Conservation (phyloP, 805 yeast species). For the Metschnikowia kunwiensis region DNA sequence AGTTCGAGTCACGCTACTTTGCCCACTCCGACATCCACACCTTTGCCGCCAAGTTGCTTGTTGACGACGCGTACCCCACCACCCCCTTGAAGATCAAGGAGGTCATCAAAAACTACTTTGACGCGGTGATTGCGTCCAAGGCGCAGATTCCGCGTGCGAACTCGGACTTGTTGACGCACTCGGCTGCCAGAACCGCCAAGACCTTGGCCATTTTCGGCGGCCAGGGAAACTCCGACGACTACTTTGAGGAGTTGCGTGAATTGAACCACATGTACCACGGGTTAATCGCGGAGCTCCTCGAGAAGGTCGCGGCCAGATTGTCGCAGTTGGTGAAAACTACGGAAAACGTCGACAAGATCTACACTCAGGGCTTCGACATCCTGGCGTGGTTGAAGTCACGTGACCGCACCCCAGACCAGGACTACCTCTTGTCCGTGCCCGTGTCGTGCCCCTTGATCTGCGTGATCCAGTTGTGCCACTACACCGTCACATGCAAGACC, state of each 20-base stretch:
- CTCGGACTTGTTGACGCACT: conserved; percentile 59
- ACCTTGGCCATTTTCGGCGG: conserved; percentile 94
- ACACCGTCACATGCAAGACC: conserved; percentile 79
- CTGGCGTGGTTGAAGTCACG: conserved; percentile 83
- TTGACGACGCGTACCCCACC: conserved; percentile 57
- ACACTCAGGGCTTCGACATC: conserved; percentile 90
- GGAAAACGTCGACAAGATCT: conserved; percentile 78
- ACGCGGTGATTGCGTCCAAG: conserved; percentile 31
- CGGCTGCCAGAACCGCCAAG: conserved; percentile 53
- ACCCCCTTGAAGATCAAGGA: conserved; percentile 66
- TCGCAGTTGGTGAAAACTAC: conserved; percentile 65
- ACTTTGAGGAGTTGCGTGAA: conserved; percentile 92
- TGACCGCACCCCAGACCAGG: conserved; percentile 83
- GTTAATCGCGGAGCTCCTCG: conserved; percentile 67
- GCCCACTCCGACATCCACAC: conserved; percentile 73
- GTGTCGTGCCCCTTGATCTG: conserved; percentile 97
- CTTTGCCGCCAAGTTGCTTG: conserved; percentile 68
- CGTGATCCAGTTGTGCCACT: conserved; percentile 91
- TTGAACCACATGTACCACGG: conserved; percentile 74
- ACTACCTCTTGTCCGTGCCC: conserved; percentile 85
- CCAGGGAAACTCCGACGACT: conserved; percentile 97
- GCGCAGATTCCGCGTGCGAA: conserved; percentile 23
- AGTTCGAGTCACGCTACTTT: conserved; percentile 80
- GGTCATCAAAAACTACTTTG: conserved; percentile 76
- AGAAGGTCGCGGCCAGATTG: conserved; percentile 65